phyloP scores from a whole-genome alignment of 345 rosid species.

The Gossypium herbaceum region DNA sequence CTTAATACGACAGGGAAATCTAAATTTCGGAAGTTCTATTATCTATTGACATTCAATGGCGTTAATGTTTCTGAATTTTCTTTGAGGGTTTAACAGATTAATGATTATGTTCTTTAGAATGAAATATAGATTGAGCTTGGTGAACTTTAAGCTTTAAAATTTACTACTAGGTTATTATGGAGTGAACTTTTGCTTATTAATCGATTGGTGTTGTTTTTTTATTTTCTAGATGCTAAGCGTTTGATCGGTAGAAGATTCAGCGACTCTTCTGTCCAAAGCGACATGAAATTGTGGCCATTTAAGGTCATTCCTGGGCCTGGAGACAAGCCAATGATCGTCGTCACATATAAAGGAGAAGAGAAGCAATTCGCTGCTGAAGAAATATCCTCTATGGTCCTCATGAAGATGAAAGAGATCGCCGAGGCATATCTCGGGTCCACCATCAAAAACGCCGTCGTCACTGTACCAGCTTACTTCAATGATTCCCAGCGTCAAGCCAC shows the following conservation, averaged over 20 bases:
- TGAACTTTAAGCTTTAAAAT: not conserved
- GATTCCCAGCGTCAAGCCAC: slow-evolving; percentile 84
- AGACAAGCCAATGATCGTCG: slow-evolving; percentile 72
- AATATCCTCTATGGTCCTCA: slow-evolving; percentile 73
- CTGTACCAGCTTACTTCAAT: slow-evolving; percentile 73
- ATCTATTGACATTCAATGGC: not conserved
- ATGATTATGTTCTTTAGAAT: not conserved
- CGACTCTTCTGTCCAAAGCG: slow-evolving; percentile 64
- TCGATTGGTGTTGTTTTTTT: not conserved
- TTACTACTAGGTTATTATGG: not conserved
- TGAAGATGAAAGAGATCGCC: slow-evolving; percentile 76
- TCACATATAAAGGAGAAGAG: slow-evolving; percentile 65
- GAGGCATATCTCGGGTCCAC: slow-evolving; percentile 72
- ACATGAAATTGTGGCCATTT: slow-evolving; percentile 71
- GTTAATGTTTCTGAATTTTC: not conserved
- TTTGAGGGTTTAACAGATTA: not conserved
- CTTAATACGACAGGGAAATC: not conserved
- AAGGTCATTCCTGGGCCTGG: slow-evolving; percentile 63
- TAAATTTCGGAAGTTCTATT: not conserved
- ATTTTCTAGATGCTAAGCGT: slow-evolving; percentile 56
- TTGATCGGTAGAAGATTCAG: slow-evolving; percentile 65
- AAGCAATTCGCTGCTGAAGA: slow-evolving; percentile 70
- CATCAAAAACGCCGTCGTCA: slow-evolving; percentile 65
- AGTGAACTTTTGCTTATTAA: not conserved
- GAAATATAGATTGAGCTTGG: not conserved